Base-by-base conservation (phyloP, 2,329 filamentous ascomycete species). In the Trichoderma polysporum region DNA sequence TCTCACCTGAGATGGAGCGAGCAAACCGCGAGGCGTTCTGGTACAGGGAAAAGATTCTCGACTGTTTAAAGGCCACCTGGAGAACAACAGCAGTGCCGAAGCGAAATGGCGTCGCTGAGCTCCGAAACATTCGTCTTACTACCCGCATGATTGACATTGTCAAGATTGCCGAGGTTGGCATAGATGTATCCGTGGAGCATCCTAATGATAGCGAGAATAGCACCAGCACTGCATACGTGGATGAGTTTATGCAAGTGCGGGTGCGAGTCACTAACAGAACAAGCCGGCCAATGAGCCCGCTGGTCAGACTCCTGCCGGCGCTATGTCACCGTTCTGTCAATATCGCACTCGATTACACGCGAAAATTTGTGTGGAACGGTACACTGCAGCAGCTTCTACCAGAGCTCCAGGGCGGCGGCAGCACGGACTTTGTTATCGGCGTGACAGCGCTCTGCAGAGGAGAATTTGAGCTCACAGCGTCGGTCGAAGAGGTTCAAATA, bases 291-390 rank as follows among this genome's bases (percentile, higher is more conserved):
- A 87, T 97, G 37, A 84, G 87, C 52, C 89, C 92, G 0, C 81
- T 96, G 0, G 81, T 97, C 49, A 86, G 94, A 41, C 80, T 97
- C 15, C 87, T 94, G 76, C 93, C 94, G 0, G 86, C 89, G 59
- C 84, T 97, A 17, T 86, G 91, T 52, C 87, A 93, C 73, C 88
- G 94, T 17, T 86, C 91, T 0, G 84, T 86, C 59, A 88, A 88
- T 68, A 83, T 91, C 15, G 91, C 92, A 2, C 85, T 97, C 17
- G 94, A 97, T 75, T 87, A 94, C 66, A 91, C 91, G 49, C 89
- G 92, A 74, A 92, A 93, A 70, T 85, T 97, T 63, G 89, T 90
- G 1, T 95, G 92, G 90, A 94, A 93, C 70, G 94, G 94, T 1
- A 89, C 91, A 33, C 79, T 97, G 66, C 94, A 97, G 79, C 89